A percentile compares a stretch with the other conserved stretches of the same genome.
Evolutionary conservation across 345 rosid genomes (phyloP).

Genomic region (Salix dunnii): DNA sequence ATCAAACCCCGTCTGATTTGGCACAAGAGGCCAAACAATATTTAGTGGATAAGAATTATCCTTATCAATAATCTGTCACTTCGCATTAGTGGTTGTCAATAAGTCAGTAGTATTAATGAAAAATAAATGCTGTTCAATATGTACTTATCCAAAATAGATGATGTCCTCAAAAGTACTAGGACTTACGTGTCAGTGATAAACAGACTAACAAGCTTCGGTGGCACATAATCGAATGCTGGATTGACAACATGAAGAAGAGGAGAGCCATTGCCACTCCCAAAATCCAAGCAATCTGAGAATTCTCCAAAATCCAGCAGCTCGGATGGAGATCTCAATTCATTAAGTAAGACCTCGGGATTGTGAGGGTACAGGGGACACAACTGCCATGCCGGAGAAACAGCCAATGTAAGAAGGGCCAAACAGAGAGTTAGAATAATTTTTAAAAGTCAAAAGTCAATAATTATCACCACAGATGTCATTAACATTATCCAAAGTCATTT

Average conservation of each 20-base stretch:
- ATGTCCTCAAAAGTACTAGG: slow-evolving; percentile 10
- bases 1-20: not conserved
- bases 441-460: not conserved
- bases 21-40: not conserved
- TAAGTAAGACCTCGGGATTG: slow-evolving; percentile 88
- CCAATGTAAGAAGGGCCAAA: slow-evolving; percentile 3
- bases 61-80: not conserved
- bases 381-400: slow-evolving; percentile 42
- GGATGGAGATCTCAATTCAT: slow-evolving; percentile 95
- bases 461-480: not conserved
- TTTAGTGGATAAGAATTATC: not conserved
- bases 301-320: slow-evolving; percentile 96
- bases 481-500: not conserved
- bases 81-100: not conserved
- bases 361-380: slow-evolving; percentile 95
- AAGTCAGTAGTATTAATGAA: not conserved
- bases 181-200: slow-evolving; percentile 98
- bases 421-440: not conserved
- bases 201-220: slow-evolving; percentile 93
- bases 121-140: not conserved
- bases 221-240: slow-evolving; percentile 92
- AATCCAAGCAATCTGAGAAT: slow-evolving; percentile 93
- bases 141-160: not conserved
- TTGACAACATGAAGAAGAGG: slow-evolving; percentile 90
- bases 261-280: slow-evolving; percentile 57